phyloP scores from a whole-genome alignment of 208 protist species.

The Acanthamoeba culbertsoni region DNA sequence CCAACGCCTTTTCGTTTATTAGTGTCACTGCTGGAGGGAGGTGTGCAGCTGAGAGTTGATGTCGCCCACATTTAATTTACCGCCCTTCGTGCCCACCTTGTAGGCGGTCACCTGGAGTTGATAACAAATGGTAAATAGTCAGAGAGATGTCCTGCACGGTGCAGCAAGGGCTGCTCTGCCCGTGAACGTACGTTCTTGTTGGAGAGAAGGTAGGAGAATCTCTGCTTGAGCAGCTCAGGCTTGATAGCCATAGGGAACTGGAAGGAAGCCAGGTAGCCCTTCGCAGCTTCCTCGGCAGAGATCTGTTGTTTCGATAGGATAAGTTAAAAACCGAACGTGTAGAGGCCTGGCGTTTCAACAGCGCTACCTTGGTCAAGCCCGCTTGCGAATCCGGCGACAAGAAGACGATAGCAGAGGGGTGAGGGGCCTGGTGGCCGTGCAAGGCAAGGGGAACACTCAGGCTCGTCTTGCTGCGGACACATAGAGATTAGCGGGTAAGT shows the following conservation, averaged over 20 bases:
- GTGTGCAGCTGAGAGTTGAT: constrained; percentile 34
- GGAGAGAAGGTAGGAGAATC: constrained; percentile 33
- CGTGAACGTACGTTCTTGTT: constrained; percentile 29
- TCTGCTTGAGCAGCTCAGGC: constrained; percentile 50
- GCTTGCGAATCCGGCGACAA: neutral
- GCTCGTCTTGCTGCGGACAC: neutral
- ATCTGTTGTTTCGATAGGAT: neutral
- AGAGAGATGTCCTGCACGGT: too few relatives aligned
- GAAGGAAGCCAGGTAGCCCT: constrained; percentile 37
- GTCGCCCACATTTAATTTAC: neutral
- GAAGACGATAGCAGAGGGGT: constrained; percentile 44
- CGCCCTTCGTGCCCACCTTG: neutral
- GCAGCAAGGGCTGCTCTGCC: neutral
- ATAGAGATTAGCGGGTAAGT: neutral
- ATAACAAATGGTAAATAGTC: too few relatives aligned
- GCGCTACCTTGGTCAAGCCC: constrained; percentile 50
- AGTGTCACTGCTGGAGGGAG: neutral
- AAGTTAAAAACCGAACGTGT: neutral
- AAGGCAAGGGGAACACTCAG: neutral
- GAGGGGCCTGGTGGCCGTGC: neutral
- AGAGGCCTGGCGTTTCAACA: neutral
- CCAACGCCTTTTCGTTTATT: neutral
- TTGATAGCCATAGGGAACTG: constrained; percentile 17
- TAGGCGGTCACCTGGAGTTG: constrained; percentile 40
- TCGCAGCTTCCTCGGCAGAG: constrained; percentile 35